Conservation (phyloP, 768 basidiomycete species). For the Lepiota brunneoincarnata region DNA sequence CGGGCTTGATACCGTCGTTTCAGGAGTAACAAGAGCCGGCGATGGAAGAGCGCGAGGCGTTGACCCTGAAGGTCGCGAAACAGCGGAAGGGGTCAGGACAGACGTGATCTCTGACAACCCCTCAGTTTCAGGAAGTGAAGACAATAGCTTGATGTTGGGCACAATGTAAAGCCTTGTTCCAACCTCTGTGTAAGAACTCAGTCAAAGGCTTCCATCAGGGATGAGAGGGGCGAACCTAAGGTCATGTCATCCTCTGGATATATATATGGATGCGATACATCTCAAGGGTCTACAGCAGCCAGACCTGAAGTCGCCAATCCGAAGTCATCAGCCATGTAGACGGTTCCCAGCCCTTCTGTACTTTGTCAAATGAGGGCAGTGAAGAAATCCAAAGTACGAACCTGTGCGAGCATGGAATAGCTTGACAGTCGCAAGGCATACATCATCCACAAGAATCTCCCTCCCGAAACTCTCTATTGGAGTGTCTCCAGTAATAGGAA, state of each 20-base stretch:
- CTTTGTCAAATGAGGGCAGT: too few relatives aligned
- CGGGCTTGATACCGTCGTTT: background rate
- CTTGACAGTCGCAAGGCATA: conserved; percentile 62
- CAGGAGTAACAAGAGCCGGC: background rate
- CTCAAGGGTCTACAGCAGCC: conserved; percentile 74
- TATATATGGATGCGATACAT: conserved; percentile 46
- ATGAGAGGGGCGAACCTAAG: conserved; percentile 47
- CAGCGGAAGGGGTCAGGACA: background rate
- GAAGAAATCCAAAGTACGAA: conserved; percentile 24
- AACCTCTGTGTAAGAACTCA: too few relatives aligned
- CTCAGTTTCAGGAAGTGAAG: conserved; percentile 11
- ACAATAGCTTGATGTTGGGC: conserved; percentile 9
- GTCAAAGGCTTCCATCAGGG: too few relatives aligned
- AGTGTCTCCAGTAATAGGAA: conserved; percentile 46
- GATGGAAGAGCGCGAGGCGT: background rate
- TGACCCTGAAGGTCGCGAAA: conserved; percentile 3
- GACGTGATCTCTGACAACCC: background rate
- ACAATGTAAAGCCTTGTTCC: too few relatives aligned
- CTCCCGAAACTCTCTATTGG: conserved; percentile 59
- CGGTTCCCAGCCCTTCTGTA: too few relatives aligned
- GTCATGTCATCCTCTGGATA: conserved; percentile 69
- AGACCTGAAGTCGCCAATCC: conserved; percentile 85
- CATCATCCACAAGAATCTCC: conserved; percentile 56
- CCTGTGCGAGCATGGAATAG: conserved; percentile 72
- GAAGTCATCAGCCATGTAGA: conserved; percentile 63